Evolutionary conservation across 176 grass and related monocot genomes (phyloP), one percentile per base, ranked within the genome.

Genomic region (Hordeum marinum): DNA sequence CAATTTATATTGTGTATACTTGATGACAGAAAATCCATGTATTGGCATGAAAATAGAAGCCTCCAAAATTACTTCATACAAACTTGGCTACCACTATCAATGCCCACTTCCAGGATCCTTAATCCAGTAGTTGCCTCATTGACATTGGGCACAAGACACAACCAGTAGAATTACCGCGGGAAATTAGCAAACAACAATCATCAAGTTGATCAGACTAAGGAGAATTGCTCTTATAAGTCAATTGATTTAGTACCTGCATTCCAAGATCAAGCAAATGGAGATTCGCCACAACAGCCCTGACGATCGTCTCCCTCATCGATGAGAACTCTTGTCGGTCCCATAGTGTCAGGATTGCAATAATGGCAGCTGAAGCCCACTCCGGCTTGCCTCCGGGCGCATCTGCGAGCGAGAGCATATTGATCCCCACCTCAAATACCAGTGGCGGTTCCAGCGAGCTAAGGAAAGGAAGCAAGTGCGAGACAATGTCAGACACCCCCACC

Each of bases 271-370:
- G 88, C 83, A 99, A 85, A 79, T 99, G 91, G 52, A 99, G 96
- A 89, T 99, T 99, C 1, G 93, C 93, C n/a, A 91, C 96, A 75
- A 99, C 96, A 68, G 96, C 88, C 66, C 93, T 94, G 39, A 99
- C 93, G 20, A 99, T 99, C 2, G 93, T 94, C 86, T 99, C 91
- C 89, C 93, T 89, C 85, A 89, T 94, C 67, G 96, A 99, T n/a
- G 93, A 96, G 83, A 99, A 99, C 68, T 95, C 96, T 75, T 96
- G 96, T 32, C 96, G 79, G 11, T 99, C 96, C 96, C 96, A 99
- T 17, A 94, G 83, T 55, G 96, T 99, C 10, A 96, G 76, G 43
- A 99, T 96, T 57, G 93, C 96, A 43, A 92, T 95, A 78, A 94
- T 98, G 20, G 96, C 91, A 20, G 91, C 93, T 25, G 96, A 95